Evolutionary conservation across 2,329 filamentous ascomycete genomes (phyloP).

Genomic region (Albophoma yamanashiensis): DNA sequence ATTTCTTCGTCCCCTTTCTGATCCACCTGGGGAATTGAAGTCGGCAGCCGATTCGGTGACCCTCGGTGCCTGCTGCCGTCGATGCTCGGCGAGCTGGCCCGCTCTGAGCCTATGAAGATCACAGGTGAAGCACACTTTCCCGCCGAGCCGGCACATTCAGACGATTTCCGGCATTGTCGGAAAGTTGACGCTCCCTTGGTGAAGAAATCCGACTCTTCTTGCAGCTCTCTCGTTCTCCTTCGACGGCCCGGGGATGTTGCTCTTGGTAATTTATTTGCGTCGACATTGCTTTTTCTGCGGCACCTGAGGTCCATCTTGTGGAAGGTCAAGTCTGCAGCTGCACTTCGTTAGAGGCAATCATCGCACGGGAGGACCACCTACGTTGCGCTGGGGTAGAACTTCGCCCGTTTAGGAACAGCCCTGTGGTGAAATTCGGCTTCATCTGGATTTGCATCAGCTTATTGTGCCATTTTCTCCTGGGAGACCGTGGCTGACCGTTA

Average conservation of each 20-base stretch:
- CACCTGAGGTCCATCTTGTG: constrained; percentile 37
- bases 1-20: neutral
- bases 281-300: neutral
- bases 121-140: neutral
- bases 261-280: neutral
- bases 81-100: neutral
- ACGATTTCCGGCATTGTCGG: neutral
- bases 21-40: neutral
- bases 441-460: constrained; percentile 11
- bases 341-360: constrained; percentile 5
- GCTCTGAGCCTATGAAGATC: neutral
- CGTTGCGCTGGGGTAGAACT: constrained; percentile 9
- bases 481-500: constrained; percentile 16
- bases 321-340: constrained; percentile 42
- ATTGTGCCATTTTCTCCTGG: neutral
- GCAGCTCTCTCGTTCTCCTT: constrained; percentile 20
- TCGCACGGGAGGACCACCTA: constrained; percentile 4
- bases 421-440: constrained; percentile 20
- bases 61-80: neutral
- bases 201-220: constrained; percentile 26
- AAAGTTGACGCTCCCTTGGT: neutral
- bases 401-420: constrained; percentile 22
- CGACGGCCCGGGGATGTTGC: constrained; percentile 11
- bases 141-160: neutral
- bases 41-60: neutral